Conservation (phyloP, 1,139 yeast species). For the Hansenula lynferdii region DNA sequence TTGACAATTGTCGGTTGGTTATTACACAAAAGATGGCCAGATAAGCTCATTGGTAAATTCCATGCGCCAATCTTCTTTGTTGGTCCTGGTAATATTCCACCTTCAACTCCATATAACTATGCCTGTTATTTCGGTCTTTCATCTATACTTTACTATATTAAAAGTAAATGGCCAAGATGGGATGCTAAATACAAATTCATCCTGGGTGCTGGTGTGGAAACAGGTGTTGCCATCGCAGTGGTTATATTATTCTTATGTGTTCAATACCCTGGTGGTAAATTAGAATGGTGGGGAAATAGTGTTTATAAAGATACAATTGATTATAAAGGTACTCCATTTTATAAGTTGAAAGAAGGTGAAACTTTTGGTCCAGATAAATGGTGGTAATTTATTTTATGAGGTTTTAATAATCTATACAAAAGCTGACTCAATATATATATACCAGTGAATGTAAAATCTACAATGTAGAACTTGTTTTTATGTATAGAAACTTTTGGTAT, state of each 20-base stretch:
- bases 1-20: conserved; percentile 28
- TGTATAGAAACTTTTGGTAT: too few relatives aligned
- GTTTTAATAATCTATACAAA: background rate
- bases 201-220: conserved; percentile 51
- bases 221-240: conserved; percentile 53
- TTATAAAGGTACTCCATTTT: conserved; percentile 24
- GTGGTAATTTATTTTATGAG: conserved; percentile 24
- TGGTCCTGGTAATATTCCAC: conserved; percentile 37
- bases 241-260: conserved; percentile 27
- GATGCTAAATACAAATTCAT: conserved; percentile 37
- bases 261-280: conserved; percentile 9
- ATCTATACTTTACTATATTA: conserved; percentile 28
- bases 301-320: conserved; percentile 33
- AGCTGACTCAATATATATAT: background rate
- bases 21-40: conserved; percentile 30
- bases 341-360: conserved; percentile 28
- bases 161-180: conserved; percentile 30
- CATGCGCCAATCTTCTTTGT: conserved; percentile 35
- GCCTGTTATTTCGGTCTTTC: conserved; percentile 44
- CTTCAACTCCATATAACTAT: conserved; percentile 44
- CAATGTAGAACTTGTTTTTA: too few relatives aligned
- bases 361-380: conserved; percentile 37
- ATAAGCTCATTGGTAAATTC: conserved; percentile 29
- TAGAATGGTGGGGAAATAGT: conserved; percentile 50
- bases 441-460: too few relatives aligned